These are phyloP conservation scores for Saccharum officinarum DNA, from an alignment of 176 grass and related monocot genomes.

Conservation along the genomic window DNA sequence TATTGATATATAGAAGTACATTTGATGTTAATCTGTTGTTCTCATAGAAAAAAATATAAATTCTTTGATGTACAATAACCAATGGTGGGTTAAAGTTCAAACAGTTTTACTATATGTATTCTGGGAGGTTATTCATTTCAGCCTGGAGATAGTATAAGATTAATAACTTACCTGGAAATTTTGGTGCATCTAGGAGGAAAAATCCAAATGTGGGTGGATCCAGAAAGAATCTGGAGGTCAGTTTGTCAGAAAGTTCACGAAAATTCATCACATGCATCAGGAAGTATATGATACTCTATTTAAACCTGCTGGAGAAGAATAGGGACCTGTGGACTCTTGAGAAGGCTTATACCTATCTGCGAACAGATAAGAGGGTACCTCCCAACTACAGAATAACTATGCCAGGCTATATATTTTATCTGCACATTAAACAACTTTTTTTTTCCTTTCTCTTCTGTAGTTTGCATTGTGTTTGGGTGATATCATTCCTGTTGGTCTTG, in stretches of 20 bases:
- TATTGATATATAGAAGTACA: background rate
- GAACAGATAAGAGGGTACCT: constrained; percentile 87
- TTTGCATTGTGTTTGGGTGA: constrained; percentile 92
- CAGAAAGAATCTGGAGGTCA: constrained; percentile 92
- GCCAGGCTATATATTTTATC: background rate
- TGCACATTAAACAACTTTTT: background rate
- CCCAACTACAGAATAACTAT: constrained; percentile 22
- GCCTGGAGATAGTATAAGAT: background rate
- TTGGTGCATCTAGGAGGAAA: constrained; percentile 58
- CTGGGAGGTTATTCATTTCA: background rate
- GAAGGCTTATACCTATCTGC: constrained; percentile 79
- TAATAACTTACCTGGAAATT: constrained; percentile 31
- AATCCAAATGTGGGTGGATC: constrained; percentile 83
- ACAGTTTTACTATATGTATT: background rate
- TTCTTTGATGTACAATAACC: background rate
- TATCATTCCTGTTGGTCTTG: constrained; percentile 79
- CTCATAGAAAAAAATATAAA: background rate
- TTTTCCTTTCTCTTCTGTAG: constrained; percentile 40
- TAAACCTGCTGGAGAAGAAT: constrained; percentile 87
- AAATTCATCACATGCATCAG: constrained; percentile 98
- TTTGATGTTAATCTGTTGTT: background rate
- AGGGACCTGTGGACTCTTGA: constrained; percentile 84
- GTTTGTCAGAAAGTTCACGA: constrained; percentile 97
- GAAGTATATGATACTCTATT: constrained; percentile 89
- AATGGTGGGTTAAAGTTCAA: background rate